Conservation (phyloP, 2,329 filamentous ascomycete genomes). For the Sporothrix brasiliensis region DNA sequence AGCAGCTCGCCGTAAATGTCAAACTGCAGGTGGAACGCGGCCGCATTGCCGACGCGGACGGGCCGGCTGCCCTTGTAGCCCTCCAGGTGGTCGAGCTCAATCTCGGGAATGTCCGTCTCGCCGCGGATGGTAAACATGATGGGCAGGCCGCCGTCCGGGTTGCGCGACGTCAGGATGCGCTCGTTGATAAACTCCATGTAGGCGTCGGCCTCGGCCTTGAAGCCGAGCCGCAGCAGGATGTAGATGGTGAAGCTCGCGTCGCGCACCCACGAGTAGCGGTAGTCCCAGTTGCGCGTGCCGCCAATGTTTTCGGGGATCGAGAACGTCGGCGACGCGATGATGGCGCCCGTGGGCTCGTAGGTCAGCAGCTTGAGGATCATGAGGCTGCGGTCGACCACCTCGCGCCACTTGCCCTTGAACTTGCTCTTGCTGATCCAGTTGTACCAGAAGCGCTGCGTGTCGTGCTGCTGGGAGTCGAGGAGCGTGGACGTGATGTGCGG, state of each 20-base stretch:
- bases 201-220: constrained; percentile 72
- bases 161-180: constrained; percentile 65
- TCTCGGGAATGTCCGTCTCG: constrained; percentile 72
- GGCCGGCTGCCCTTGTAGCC: constrained; percentile 72
- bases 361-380: constrained; percentile 77
- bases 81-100: constrained; percentile 69
- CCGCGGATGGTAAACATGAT: constrained; percentile 83
- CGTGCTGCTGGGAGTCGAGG: constrained; percentile 65
- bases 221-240: constrained; percentile 74
- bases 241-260: constrained; percentile 80
- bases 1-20: constrained; percentile 80
- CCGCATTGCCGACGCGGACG: constrained; percentile 76
- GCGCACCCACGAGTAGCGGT: constrained; percentile 76
- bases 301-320: constrained; percentile 75
- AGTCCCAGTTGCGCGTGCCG: constrained; percentile 69
- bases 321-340: constrained; percentile 75
- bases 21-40: constrained; percentile 74
- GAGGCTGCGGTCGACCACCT: constrained; percentile 70
- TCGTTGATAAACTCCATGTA: constrained; percentile 80
- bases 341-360: constrained; percentile 77
- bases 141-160: constrained; percentile 64
- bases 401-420: constrained; percentile 72
- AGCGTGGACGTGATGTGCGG: constrained; percentile 60
- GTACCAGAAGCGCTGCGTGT: constrained; percentile 72
- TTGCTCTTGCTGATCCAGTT: constrained; percentile 71